Evolutionary conservation across 192 early-diverging fungal species (phyloP).

Genomic region (Mortierella hygrophila): DNA sequence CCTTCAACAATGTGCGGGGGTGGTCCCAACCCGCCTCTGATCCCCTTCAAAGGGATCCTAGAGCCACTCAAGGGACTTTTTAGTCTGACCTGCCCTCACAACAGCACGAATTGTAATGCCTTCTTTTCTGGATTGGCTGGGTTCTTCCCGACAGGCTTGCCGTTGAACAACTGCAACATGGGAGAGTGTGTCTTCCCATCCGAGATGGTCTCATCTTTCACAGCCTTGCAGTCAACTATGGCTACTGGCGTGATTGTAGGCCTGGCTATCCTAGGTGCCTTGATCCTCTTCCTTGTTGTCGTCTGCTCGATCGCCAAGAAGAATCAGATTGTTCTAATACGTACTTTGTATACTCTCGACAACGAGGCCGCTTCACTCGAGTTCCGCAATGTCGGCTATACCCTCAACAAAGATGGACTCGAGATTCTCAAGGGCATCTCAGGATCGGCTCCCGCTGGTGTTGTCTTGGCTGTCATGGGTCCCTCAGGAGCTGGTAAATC

Average conservation of each 20-base stretch:
- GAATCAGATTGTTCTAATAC: constrained; percentile 23
- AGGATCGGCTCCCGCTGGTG: constrained; percentile 80
- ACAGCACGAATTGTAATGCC: constrained; percentile 52
- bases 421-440: constrained; percentile 76
- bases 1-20: constrained; percentile 67
- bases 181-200: constrained; percentile 66
- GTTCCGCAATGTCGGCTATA: constrained; percentile 51
- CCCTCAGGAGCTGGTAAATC: constrained; percentile 94
- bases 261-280: constrained; percentile 29
- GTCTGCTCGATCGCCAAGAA: constrained; percentile 30
- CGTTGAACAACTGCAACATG: constrained; percentile 60
- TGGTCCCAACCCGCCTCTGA: constrained; percentile 51
- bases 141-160: constrained; percentile 65
- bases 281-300: constrained; percentile 31
- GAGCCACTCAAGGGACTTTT: constrained; percentile 58
- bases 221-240: neutral
- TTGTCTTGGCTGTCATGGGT: constrained; percentile 91
- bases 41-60: constrained; percentile 50
- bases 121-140: constrained; percentile 60
- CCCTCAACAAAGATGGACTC: constrained; percentile 63
- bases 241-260: constrained; percentile 36
- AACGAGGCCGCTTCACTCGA: constrained; percentile 43
- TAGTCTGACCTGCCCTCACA: constrained; percentile 59
- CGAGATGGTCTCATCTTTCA: constrained; percentile 32
- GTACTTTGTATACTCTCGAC: constrained; percentile 14